Evolutionary conservation across 768 basidiomycete species (phyloP), one percentile per base, ranked within the genome.

Genomic region (Collybia sordida): DNA sequence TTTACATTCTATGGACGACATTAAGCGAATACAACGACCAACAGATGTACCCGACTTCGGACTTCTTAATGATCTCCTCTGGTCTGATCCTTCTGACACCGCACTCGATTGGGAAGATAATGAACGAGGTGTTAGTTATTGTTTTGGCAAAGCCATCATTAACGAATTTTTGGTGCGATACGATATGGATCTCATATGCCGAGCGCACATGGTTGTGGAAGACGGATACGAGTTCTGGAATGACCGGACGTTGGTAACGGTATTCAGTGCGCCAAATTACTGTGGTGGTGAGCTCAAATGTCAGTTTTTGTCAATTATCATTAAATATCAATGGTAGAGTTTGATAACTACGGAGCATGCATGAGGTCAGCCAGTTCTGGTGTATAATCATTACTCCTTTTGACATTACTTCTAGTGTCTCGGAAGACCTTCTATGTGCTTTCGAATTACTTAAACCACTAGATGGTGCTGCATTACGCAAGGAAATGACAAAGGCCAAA

Each of bases 151-250:
- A 74, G 85, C 85, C 11, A 90, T 98, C 59, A 98, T 98, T 64
- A 96, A 96, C 61, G 90, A 95, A 56, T 98, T 98, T 76, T 74
- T 98, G 49, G 85, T 87, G 56, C 85, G 89, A 55, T 94, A 95
- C 64, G 96, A 99, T 69, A 98, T 99, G 90, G 96, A 99, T 71
- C 79, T 99, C 55, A 98, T 99, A 72, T 98, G 97, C 75, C 88
- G 97, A 43, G 97, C 97, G 43, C 97, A 99, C 71, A 98, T 98
- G 97, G 97, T 99, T 39, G 97, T 99, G 54, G 97, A 99, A 67
- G 93, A 95, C 63, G 96, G 96, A 6, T 98, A 98, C 64, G 97
- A 99, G 74, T 99, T 99, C 65, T 99, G 97, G 92, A 98, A 98
- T 61, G 97, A 99, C 62, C 83, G 97, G 58, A 98, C 97, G 42